Evolutionary conservation across 306 rosid genomes (phyloP), one percentile per base, ranked within the genome.

Genomic region (Hippophae tibetana): DNA sequence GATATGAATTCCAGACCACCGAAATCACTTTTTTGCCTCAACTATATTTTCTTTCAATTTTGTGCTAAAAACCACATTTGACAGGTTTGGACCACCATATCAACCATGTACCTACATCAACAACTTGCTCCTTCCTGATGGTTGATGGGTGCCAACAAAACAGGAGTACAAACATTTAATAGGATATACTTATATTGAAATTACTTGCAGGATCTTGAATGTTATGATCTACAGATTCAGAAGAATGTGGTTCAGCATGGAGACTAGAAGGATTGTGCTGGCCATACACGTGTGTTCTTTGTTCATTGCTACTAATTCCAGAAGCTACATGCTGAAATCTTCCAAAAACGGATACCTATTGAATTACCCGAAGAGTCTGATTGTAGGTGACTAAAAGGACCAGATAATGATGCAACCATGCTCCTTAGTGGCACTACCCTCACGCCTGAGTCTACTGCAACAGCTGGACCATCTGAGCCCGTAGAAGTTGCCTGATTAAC

Each of bases 381-480:
- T 63, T 94, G 74, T 23, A 72, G 60, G 61, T 76, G 93, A 60
- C 82, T 75, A 46, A 86, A 79, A 50, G 93, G 54, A 47, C 81
- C 81, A 38, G 94, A 94, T 49, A 86, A 79, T 54, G 95, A 68
- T 58, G 86, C 85, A 80, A 89, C 84, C 95, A 89, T 78, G 70
- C 94, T 84, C 77, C 99, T 84, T 67, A 86, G 61, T 27, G 99
- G 99, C 66, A 93, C 72, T 69, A 86, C 72, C 77, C 97, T 74
- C n/a, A 84, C 84, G 57, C 80, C 94, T 8, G 84, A 49, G 58
- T 88, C 94, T 71, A 88, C 87, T 54, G 81, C 63, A 57, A 77
- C 27, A 54, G 79, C 70, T 51, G 79, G 63, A 63, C 70, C 74
- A 63, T 84, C 87, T 27, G 72, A 67, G 56, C 69, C 47, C 68